These are phyloP conservation scores for Lizonia empirigonia DNA, from an alignment of 2,329 filamentous ascomycete species.

Conservation along the genomic window DNA sequence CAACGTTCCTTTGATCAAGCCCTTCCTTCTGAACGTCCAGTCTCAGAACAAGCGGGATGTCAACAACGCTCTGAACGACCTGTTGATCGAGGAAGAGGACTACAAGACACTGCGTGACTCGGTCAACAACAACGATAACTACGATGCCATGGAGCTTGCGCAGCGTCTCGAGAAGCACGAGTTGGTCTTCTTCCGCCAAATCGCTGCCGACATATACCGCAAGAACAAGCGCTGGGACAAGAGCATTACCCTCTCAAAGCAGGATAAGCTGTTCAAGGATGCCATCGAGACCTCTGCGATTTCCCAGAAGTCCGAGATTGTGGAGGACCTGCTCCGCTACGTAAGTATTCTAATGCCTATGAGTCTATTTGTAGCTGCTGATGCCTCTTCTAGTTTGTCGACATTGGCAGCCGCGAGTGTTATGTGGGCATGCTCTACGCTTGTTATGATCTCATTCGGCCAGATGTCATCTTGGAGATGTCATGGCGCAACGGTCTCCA, in stretches of 20 bases:
- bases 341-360: conserved; percentile 68
- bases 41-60: conserved; percentile 97
- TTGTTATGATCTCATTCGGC: conserved; percentile 95
- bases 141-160: conserved; percentile 91
- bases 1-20: conserved; percentile 97
- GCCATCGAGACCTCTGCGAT: conserved; percentile 97
- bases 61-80: conserved; percentile 96
- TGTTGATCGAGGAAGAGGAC: conserved; percentile 98
- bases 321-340: conserved; percentile 94
- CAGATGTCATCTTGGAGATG: conserved; percentile 90
- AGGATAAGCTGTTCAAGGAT: conserved; percentile 99
- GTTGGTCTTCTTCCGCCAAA: conserved; percentile 98
- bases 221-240: conserved; percentile 99
- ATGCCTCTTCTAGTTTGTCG: conserved; percentile 77
- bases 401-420: conserved; percentile 98
- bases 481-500: conserved; percentile 94
- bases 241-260: conserved; percentile 95
- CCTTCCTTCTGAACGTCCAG: conserved; percentile 96
- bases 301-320: conserved; percentile 86
- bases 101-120: conserved; percentile 98
- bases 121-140: conserved; percentile 98
- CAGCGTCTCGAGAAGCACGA: conserved; percentile 96
- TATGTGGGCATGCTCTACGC: conserved; percentile 99
- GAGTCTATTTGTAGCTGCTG: background rate
- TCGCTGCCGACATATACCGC: conserved; percentile 96